Conservation (phyloP, 768 basidiomycete genomes). For the Russula griseocarnosa region DNA sequence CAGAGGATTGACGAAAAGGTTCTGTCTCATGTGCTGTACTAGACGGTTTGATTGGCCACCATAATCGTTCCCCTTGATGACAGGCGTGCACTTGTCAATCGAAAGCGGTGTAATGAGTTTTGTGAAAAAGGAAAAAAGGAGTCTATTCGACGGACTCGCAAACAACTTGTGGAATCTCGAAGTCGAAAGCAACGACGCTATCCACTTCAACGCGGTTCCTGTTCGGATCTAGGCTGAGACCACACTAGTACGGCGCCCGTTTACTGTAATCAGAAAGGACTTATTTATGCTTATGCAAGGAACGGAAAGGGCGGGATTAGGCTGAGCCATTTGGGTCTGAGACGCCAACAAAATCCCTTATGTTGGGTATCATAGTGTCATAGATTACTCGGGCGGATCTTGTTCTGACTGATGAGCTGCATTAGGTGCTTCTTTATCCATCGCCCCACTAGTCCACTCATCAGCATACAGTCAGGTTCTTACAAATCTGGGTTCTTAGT, state of each 20-base stretch:
- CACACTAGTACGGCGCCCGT: neutral
- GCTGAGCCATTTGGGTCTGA: neutral
- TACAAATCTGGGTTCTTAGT: neutral
- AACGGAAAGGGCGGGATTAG: neutral
- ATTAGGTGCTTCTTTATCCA: neutral
- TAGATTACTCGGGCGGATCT: constrained; percentile 22
- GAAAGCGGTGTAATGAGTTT: neutral
- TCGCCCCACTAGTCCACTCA: neutral
- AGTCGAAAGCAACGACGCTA: neutral
- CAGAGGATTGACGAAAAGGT: neutral
- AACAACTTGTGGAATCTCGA: neutral
- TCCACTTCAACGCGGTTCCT: neutral
- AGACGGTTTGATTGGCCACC: neutral
- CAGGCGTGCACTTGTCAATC: no score
- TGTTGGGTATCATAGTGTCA: neutral
- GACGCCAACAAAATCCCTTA: neutral
- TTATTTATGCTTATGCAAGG: neutral
- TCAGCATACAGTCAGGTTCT: neutral
- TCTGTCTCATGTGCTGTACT: no score
- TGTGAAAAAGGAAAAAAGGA: neutral
- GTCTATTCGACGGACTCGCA: neutral
- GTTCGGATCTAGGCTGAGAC: neutral
- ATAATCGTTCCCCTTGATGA: neutral
- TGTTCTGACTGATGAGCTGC: neutral
- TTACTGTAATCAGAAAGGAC: neutral